Conservation (phyloP, 805 yeast species). For the Yueomyces sinensis region DNA sequence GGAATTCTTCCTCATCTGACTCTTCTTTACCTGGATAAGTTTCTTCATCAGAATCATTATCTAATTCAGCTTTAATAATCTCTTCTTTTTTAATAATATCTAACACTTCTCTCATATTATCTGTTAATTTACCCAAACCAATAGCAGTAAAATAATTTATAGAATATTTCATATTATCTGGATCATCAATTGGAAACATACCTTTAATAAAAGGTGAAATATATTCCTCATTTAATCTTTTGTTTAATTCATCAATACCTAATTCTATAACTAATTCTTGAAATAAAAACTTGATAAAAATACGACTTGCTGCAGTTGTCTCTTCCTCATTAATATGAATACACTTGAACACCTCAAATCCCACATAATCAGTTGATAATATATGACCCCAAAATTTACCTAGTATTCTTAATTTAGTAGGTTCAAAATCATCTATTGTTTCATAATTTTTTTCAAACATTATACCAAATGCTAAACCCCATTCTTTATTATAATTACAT, state of each 20-base stretch:
- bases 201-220: slow-evolving; percentile 38
- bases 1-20: too few relatives aligned
- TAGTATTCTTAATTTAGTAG: slow-evolving; percentile 60
- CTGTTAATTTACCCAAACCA: slow-evolving; percentile 75
- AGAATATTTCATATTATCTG: slow-evolving; percentile 53
- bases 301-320: slow-evolving; percentile 69
- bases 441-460: slow-evolving; percentile 46
- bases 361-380: slow-evolving; percentile 54
- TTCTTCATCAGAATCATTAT: too few relatives aligned
- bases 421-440: slow-evolving; percentile 52
- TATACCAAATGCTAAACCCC: slow-evolving; percentile 42
- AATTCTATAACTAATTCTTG: slow-evolving; percentile 68
- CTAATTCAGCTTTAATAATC: too few relatives aligned
- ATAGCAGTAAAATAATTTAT: slow-evolving; percentile 90
- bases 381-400: slow-evolving; percentile 82
- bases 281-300: slow-evolving; percentile 68
- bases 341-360: slow-evolving; percentile 44
- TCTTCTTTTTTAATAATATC: slow-evolving; percentile 22
- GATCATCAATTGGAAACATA: slow-evolving; percentile 48
- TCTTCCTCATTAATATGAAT: slow-evolving; percentile 54
- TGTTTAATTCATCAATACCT: slow-evolving; percentile 41
- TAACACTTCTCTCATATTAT: slow-evolving; percentile 55
- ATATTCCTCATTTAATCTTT: slow-evolving; percentile 39
- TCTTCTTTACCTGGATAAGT: too few relatives aligned
- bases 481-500: slow-evolving; percentile 33